These are phyloP conservation scores for Dendrobium huoshanense DNA, from an alignment of 106 monocot genomes.

Conservation along the genomic window DNA sequence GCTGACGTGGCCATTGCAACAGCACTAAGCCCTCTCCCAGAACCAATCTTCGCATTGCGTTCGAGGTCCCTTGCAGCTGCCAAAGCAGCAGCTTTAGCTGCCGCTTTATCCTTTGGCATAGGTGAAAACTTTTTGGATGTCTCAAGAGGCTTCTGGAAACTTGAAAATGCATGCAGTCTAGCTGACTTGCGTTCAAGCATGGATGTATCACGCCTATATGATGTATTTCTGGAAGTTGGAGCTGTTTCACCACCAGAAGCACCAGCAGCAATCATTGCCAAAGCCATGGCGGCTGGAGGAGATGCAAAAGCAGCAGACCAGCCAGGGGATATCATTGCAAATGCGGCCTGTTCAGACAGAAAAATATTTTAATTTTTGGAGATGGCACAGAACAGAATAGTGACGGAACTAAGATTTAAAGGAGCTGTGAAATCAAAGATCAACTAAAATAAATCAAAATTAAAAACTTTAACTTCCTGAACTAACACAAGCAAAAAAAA, in stretches of 20 bases:
- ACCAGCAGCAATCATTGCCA: conserved; percentile 99
- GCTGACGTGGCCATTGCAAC: conserved; percentile 99
- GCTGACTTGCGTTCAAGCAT: conserved; percentile 54
- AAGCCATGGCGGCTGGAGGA: conserved; percentile 97
- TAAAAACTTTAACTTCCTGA: too few relatives aligned
- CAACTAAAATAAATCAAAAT: too few relatives aligned
- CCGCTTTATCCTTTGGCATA: conserved; percentile 77
- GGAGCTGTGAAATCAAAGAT: too few relatives aligned
- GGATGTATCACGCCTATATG: conserved; percentile 61
- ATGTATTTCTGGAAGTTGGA: conserved; percentile 36
- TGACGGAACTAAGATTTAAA: too few relatives aligned
- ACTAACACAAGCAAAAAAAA: too few relatives aligned
- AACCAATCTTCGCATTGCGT: conserved; percentile 79
- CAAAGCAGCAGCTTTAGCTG: conserved; percentile 85
- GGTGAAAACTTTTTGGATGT: conserved; percentile 30
- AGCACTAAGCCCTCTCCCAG: conserved; percentile 95
- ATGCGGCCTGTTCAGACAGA: conserved; percentile 60
- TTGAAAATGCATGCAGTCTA: conserved; percentile 68
- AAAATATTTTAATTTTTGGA: conserved; percentile 12
- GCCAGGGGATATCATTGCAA: conserved; percentile 87
- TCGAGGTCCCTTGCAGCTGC: conserved; percentile 90
- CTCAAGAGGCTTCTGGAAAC: conserved; percentile 76
- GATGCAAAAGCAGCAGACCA: conserved; percentile 99
- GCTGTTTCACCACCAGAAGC: conserved; percentile 70
- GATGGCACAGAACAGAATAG: not conserved